phyloP scores from a whole-genome alignment of 805 yeast species.

The Ogataea ganodermae region DNA sequence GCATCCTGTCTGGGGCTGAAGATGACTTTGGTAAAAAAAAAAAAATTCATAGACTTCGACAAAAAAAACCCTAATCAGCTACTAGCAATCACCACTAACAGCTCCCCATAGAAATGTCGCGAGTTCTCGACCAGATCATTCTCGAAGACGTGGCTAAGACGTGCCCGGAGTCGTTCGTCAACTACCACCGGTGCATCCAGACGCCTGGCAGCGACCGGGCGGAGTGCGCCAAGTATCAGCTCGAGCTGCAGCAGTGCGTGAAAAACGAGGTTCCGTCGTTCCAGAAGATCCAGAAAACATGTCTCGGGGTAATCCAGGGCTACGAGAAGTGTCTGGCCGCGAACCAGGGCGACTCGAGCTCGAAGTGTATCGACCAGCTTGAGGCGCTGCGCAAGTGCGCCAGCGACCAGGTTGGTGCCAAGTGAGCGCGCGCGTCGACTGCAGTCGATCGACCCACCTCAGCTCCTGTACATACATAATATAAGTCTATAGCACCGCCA shows the following conservation, averaged over 20 bases:
- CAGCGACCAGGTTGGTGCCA: constrained; percentile 15
- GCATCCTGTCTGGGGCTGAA: too few species aligned
- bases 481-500: neutral
- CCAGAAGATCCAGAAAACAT: constrained; percentile 62
- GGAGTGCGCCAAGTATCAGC: constrained; percentile 58
- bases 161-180: constrained; percentile 74
- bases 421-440: neutral
- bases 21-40: too few species aligned
- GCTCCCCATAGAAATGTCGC: constrained; percentile 37
- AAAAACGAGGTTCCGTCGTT: constrained; percentile 67
- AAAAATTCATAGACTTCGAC: neutral
- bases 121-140: constrained; percentile 66
- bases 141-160: constrained; percentile 76
- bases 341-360: constrained; percentile 44
- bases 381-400: constrained; percentile 61
- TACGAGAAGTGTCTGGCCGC: constrained; percentile 66
- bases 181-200: constrained; percentile 71
- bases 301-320: constrained; percentile 56
- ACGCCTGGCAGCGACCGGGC: constrained; percentile 41
- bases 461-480: neutral
- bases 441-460: neutral
- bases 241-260: constrained; percentile 62
- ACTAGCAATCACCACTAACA: neutral
- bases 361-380: constrained; percentile 55
- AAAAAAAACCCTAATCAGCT: neutral